Percentiles rank a stretch among this genome's conserved stretches.
These are phyloP conservation scores for Lepiota brunneoincarnata DNA, from an alignment of 768 basidiomycete genomes.

Conservation along the genomic window DNA sequence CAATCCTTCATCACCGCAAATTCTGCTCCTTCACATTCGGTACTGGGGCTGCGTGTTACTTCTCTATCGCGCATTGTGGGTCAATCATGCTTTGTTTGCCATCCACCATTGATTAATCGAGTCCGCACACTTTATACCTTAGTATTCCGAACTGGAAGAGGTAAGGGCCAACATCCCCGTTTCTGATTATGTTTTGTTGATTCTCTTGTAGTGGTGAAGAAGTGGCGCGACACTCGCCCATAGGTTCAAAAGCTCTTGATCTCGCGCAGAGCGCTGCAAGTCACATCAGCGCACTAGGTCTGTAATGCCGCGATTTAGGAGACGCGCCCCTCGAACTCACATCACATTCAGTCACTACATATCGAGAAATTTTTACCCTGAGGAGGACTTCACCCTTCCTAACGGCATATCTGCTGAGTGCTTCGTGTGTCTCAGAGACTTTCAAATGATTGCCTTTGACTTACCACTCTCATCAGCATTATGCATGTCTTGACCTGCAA, in stretches of 20 bases:
- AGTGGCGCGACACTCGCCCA: slow-evolving; percentile 42
- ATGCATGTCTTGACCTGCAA: slow-evolving; percentile 77
- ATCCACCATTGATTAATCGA: slow-evolving; percentile 1
- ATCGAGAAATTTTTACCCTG: slow-evolving; percentile 60
- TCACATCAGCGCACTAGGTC: slow-evolving; percentile 66
- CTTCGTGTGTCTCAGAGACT: slow-evolving; percentile 51
- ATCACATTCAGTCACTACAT: slow-evolving; percentile 47
- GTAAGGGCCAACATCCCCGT: slow-evolving; percentile 30
- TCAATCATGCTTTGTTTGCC: slow-evolving; percentile 14
- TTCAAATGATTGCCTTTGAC: slow-evolving; percentile 11
- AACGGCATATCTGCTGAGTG: slow-evolving; percentile 65
- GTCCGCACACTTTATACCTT: neutral
- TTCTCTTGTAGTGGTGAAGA: slow-evolving; percentile 33
- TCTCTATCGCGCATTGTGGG: slow-evolving; percentile 79
- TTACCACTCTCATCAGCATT: slow-evolving; percentile 46
- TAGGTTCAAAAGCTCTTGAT: slow-evolving; percentile 68
- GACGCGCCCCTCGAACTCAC: neutral
- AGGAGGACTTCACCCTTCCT: slow-evolving; percentile 62
- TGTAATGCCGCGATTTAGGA: slow-evolving; percentile 12
- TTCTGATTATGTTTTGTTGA: slow-evolving; percentile 19
- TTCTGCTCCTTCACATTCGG: slow-evolving; percentile 67
- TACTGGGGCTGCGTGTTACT: slow-evolving; percentile 77
- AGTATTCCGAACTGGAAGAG: slow-evolving; percentile 76
- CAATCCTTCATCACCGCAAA: slow-evolving; percentile 56
- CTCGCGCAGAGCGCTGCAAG: slow-evolving; percentile 71